Base-by-base conservation (phyloP, 192 early-diverging fungal genomes). In the Funneliformis geosporum region DNA sequence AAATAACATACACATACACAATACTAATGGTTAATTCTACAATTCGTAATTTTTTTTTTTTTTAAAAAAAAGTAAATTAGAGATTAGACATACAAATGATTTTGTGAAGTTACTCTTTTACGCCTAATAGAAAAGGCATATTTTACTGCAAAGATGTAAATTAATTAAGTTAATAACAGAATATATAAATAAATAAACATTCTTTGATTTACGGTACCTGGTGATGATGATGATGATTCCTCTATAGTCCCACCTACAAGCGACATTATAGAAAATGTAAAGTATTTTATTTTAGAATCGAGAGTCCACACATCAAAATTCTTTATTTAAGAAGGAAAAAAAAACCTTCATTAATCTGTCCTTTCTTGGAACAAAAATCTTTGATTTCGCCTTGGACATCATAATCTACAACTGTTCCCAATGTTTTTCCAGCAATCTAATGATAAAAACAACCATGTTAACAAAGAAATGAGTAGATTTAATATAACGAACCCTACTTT, bases 341-440 rank as follows among this genome's bases (percentile, higher is more conserved):
- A 21, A 68, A 68, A 68, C 66, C 66, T 68, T 68, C 66, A 68
- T 21, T 8, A 42, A 21, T 16, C 42, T 7, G 50, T 16, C 50
- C 50, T 55, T 55, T 55, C 50, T 68, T 68, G 18, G 66, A 60
- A 60, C 75, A 77, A 47, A 77, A 77, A 46, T 67, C 23, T 12
- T 33, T 27, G 18, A 77, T 77, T 66, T 77, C 75, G 1, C 14
- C 11, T 44, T 44, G 40, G 12, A 66, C 60, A 33, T 77, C 62
- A 67, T 66, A 77, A 23, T 59, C 39, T 5, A 50, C 18, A 5
- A 77, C 40, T 44, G 40, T 47, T 18, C 38, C 14, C 23, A 77
- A 23, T 46, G 39, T 77, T 33, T 40, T 59, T 43, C 66, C 75
- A 14, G 75, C 60, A 6, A 77, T 67, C 75, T 77, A 75, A 61